Percentiles rank a stretch among this genome's conserved stretches.
Evolutionary conservation across 495 filamentous ascomycete species (phyloP).

Genomic region (Lepraria neglecta): DNA sequence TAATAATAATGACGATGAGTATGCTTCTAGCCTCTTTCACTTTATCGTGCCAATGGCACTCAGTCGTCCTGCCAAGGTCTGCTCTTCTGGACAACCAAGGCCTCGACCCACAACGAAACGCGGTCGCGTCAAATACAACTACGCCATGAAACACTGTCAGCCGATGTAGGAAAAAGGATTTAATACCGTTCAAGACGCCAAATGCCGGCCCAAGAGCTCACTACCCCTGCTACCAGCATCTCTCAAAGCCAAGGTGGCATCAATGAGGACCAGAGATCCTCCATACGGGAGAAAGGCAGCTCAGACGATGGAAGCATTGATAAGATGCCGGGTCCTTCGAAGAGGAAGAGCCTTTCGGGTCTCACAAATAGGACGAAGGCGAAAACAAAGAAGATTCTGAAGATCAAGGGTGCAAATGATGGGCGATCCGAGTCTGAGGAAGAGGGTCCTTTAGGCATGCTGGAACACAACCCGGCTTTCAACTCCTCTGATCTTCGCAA

Average conservation of each 20-base stretch:
- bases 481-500: constrained; percentile 23
- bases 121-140: not conserved
- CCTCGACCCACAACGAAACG: no score
- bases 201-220: constrained; percentile 1
- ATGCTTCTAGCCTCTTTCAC: no score
- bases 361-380: constrained; percentile 18
- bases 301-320: constrained; percentile 16
- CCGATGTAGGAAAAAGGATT: no score
- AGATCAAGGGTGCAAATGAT: constrained; percentile 3
- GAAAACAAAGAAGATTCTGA: constrained; percentile 22
- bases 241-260: constrained; percentile 3
- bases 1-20: no score
- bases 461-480: constrained; percentile 30
- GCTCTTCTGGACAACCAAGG: no score
- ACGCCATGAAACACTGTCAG: not conserved
- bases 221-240: constrained; percentile 4
- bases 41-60: no score
- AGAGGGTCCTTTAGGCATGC: constrained; percentile 1
- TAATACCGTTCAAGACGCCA: not conserved
- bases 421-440: not conserved
- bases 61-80: no score
- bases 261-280: no score
- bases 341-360: constrained; percentile 14
- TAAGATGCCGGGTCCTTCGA: constrained; percentile 1
- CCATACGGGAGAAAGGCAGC: not conserved